These are phyloP conservation scores for Cercospora berteroae DNA, from an alignment of 2,329 filamentous ascomycete species.

Conservation along the genomic window DNA sequence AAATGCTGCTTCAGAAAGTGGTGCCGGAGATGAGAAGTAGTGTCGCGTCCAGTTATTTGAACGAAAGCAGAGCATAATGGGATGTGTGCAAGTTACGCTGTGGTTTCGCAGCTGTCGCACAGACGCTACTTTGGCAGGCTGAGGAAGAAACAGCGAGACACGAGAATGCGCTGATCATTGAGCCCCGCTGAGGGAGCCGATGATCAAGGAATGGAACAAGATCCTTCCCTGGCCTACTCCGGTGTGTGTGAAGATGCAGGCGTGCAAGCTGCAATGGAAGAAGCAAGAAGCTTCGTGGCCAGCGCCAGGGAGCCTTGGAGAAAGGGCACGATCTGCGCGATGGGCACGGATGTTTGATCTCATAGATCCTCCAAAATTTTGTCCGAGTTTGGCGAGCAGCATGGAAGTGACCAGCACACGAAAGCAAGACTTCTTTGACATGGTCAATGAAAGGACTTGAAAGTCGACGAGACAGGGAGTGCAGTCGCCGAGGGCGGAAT, in stretches of 20 bases:
- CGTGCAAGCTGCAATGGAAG: not conserved
- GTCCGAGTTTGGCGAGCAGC: not conserved
- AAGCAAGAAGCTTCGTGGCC: not conserved
- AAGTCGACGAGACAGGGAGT: not conserved
- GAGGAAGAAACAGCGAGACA: not conserved
- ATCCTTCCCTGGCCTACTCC: not conserved
- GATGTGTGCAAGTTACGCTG: not conserved
- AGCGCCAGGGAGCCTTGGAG: not conserved
- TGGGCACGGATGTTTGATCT: not conserved
- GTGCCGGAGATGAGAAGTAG: constrained; percentile 9
- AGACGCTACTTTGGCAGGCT: not conserved
- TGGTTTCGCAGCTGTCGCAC: not conserved
- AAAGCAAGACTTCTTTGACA: not conserved
- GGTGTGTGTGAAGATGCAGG: not conserved
- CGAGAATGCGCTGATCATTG: not conserved
- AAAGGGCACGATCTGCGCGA: not conserved
- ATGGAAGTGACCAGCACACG: not conserved
- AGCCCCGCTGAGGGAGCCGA: not conserved
- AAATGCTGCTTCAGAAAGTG: constrained; percentile 35
- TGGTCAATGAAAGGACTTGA: not conserved
- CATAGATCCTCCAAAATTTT: not conserved
- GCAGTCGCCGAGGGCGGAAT: not conserved
- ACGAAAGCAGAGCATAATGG: not conserved
- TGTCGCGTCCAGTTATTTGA: not conserved
- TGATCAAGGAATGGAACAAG: not conserved